Evolutionary conservation across 805 yeast species (phyloP).

Genomic region (Pichia heedii): DNA sequence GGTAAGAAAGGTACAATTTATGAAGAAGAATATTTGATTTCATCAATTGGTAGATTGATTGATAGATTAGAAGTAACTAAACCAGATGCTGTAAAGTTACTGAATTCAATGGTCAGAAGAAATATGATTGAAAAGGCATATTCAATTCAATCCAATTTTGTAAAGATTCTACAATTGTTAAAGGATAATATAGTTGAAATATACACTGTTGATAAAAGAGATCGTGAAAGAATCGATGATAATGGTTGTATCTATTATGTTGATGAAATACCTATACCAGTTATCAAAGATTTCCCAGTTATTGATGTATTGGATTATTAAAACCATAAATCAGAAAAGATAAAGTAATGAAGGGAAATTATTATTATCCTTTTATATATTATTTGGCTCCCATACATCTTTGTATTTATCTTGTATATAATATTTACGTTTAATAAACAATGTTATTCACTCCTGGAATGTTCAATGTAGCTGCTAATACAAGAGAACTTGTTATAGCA

Average conservation of each 20-base stretch:
- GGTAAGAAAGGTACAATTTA: conserved; percentile 97
- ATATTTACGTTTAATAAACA: background rate
- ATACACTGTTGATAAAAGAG: conserved; percentile 72
- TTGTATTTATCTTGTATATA: no score
- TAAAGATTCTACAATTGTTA: conserved; percentile 46
- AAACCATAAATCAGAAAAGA: background rate
- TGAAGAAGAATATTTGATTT: conserved; percentile 90
- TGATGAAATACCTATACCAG: conserved; percentile 69
- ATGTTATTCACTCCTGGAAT: background rate
- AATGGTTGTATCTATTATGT: conserved; percentile 74
- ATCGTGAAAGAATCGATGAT: conserved; percentile 83
- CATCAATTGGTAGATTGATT: conserved; percentile 77
- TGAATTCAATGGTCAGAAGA: conserved; percentile 71
- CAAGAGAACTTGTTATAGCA: background rate
- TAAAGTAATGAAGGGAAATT: no score
- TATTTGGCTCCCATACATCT: no score
- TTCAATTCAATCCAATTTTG: conserved; percentile 62
- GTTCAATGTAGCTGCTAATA: background rate
- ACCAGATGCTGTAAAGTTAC: conserved; percentile 62
- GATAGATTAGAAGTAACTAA: conserved; percentile 72
- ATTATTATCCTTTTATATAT: no score
- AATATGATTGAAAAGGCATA: conserved; percentile 69
- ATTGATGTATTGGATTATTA: conserved; percentile 52
- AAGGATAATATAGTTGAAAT: conserved; percentile 64
- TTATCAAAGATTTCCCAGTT: conserved; percentile 52